Evolutionary conservation across 805 yeast species (phyloP), one percentile per base, ranked within the genome.

Genomic region (Priceomyces haplophilus): DNA sequence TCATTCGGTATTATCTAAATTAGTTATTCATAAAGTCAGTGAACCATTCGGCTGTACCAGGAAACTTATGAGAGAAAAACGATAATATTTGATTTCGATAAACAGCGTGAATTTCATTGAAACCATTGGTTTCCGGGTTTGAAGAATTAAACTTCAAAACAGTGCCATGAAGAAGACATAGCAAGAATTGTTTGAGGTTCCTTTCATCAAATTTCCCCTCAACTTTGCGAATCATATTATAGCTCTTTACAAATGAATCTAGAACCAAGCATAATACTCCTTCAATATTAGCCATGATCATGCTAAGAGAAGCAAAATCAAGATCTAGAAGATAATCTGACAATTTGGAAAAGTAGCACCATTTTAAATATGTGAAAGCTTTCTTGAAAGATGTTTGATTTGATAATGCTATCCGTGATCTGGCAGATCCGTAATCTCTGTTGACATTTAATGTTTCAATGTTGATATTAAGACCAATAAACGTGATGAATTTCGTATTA

Each of bases 381-480:
- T 45, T 31, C 34, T 53, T 48, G 36, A 54, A 53, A 4, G 67
- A 63, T 1, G 37, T 37, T 15, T 20, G 38, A 33, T 15, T 38
- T 32, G 16, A 46, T 17, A 16, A 58, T 10, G 42, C 47, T 2
- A 50, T 30, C 25, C 23, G 19, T 3, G 53, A 18, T 4, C 41
- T 39, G 4, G 34, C 20, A 10, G 43, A 31, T 37, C 42, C 43
- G 13, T 29, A 43, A 6, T 47, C 49, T 23, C 47, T 37, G 16
- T 41, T 37, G 7, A 64, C 46, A 19, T 53, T 55, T 23, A 66
- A 43, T 4, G 56, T 53, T 8, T 41, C 29, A 3, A 51, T 39
- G 34, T 56, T 46, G 12, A 69, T 58, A 3, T 46, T 49, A 17
- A 69, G 44, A 0, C 74, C 74, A 20, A 65, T 54, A 42, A 64